Conservation (phyloP, 1,284 basidiomycete genomes). For the Stygiomarasmius scandens region DNA sequence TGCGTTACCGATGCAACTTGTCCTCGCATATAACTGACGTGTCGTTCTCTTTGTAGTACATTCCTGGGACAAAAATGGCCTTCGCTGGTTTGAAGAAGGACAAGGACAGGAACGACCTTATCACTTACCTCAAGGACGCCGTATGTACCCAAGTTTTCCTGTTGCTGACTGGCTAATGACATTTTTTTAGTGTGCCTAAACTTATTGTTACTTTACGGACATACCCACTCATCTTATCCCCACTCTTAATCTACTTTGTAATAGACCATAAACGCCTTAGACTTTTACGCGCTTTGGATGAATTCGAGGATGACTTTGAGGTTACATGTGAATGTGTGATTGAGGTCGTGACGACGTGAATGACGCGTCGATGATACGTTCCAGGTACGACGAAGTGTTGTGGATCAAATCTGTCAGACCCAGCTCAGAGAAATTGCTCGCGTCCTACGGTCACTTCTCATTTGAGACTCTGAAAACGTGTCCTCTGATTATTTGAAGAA, state of each 20-base stretch:
- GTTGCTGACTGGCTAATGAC: not conserved
- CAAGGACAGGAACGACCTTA: slow-evolving; percentile 91
- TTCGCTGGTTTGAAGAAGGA: slow-evolving; percentile 98
- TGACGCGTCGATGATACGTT: no score
- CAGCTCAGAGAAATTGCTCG: no score
- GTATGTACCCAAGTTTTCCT: slow-evolving; percentile 42
- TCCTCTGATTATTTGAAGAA: no score
- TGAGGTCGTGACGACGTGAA: no score
- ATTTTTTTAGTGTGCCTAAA: not conserved
- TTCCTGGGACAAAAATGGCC: slow-evolving; percentile 97
- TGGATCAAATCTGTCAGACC: no score
- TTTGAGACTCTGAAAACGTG: no score
- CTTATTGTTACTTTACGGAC: not conserved
- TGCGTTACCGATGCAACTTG: slow-evolving; percentile 28
- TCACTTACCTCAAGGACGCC: slow-evolving; percentile 75
- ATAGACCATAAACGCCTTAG: not conserved
- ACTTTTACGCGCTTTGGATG: not conserved
- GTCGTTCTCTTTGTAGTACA: slow-evolving; percentile 61
- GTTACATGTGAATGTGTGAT: not conserved
- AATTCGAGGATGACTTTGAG: not conserved
- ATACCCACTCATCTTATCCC: not conserved
- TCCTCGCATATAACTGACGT: not conserved
- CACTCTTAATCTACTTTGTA: not conserved
- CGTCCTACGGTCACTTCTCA: no score
- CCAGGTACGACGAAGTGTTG: no score